A percentile compares a stretch with the other conserved stretches of the same genome.
Evolutionary conservation across 192 early-diverging fungal genomes (phyloP).

Genomic region (Entomortierella chlamydospora): DNA sequence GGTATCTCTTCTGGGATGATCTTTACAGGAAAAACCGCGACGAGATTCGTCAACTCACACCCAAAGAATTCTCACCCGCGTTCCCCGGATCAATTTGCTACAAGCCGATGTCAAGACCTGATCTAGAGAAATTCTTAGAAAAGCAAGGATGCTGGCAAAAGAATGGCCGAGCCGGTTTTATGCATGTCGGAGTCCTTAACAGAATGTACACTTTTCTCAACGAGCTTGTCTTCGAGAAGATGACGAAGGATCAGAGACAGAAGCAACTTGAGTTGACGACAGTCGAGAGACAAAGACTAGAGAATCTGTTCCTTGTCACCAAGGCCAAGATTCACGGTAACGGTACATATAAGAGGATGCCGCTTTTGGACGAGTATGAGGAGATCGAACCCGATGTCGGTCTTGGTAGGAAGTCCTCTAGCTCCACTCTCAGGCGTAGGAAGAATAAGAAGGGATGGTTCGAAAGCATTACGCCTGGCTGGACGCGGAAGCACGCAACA

Average conservation of each 20-base stretch:
- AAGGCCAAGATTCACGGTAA: slow-evolving; percentile 39
- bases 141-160: slow-evolving; percentile 52
- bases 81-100: slow-evolving; percentile 71
- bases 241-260: slow-evolving; percentile 36
- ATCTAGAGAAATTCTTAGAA: slow-evolving; percentile 67
- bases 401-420: slow-evolving; percentile 9
- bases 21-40: slow-evolving; percentile 68
- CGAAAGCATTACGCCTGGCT: slow-evolving; percentile 44
- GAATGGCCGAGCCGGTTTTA: slow-evolving; percentile 61
- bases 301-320: slow-evolving; percentile 43
- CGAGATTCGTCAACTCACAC: slow-evolving; percentile 58
- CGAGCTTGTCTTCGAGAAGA: slow-evolving; percentile 52
- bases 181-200: slow-evolving; percentile 73
- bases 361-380: slow-evolving; percentile 1
- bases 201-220: slow-evolving; percentile 71
- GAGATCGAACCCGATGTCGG: neutral
- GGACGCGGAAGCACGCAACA: slow-evolving; percentile 7
- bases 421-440: neutral
- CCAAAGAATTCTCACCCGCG: slow-evolving; percentile 71
- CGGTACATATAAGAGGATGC: slow-evolving; percentile 39
- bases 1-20: slow-evolving; percentile 81
- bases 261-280: slow-evolving; percentile 44
- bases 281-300: slow-evolving; percentile 35
- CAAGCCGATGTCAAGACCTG: slow-evolving; percentile 63
- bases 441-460: slow-evolving; percentile 50